Base-by-base conservation (phyloP, 2,329 filamentous ascomycete genomes). In the Westerdykella sp. region DNA sequence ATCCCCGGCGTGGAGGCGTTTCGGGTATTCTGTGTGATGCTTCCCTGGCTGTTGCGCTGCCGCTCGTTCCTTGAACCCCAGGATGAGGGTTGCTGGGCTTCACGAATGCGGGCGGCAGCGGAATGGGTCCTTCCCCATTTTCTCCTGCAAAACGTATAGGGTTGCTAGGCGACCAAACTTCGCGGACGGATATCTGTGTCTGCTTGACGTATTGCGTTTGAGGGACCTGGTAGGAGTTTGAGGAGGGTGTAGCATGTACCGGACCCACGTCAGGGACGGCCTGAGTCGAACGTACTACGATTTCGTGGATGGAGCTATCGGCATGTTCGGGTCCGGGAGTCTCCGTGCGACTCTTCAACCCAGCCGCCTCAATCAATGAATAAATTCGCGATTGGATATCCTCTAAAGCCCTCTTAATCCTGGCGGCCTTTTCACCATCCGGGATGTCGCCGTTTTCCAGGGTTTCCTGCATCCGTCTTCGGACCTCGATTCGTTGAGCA, bases 141-240 rank as follows among this genome's bases (percentile, higher is more conserved):
- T 53, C 51, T 25, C 52, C 45, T 5, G 59, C 56, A 34, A 62
- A 62, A 14, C 51, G 51, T 36, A 63, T 60, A n/a, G 42, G 45
- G 18, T 47, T 55, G 21, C 46, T 47, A 10, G 62, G 60, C 9
- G 57, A 59, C 57, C 56, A 59, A 2, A 56, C 39, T 28, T 60
- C 53, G 30, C 47, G 54, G n/a, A 46, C 43, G n/a, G 54, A 44
- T 28, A 56, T 40, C 25, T 67, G 63, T 6, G 57, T 65, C 34
- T 59, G 57, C 40, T 57, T 65, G 7, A 58, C 47, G 34, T 56
- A 64, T 45, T 67, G 63, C 13, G 63, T 67, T 41, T 64, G 63
- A 6, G 57, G 55, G 14, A 62, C 49, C 41, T 53, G 48, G 35
- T 47, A 48, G 4, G 48, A 48, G 1, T 44, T 53, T 36, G 41